Base-by-base conservation (phyloP, 2,329 filamentous ascomycete species). In the Parafenestella ontariensis region DNA sequence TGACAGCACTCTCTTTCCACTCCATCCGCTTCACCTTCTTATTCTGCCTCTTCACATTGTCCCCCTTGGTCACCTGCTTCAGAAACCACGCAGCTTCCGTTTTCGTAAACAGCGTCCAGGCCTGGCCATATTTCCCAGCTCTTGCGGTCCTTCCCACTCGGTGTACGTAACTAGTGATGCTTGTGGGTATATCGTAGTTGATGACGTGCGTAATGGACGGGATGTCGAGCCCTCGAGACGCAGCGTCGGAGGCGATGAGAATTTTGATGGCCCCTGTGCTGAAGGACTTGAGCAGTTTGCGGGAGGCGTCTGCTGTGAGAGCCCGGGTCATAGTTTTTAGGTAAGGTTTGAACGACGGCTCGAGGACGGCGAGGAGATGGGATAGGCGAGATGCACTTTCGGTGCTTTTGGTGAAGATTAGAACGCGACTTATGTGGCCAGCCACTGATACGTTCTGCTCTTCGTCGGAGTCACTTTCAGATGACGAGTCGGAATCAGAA, bases 371-470 rank as follows among this genome's bases (percentile, higher is more conserved):
- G 10, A 98, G 81, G 0, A 98, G 86, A 18, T 91, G 89, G 1
- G 90, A 87, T n/a, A 98, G 84, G 54, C 95, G 89, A n/a, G 90
- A 83, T 1, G 94, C 91, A 17, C 89, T 87, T 73, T 96, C 92
- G 71, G 94, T 96, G 52, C 91, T 96, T 66, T 92, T 92, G 42
- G 92, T 93, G 73, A 98, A 98, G 61, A 98, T 87, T 31, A 98
- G 82, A 10, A 89, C 86, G 5, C 73, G 70, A 41, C 61, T 69
- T 20, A 48, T 61, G 48, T 71, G 65, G 6, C 56, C 41, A 8
- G 64, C 57, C 18, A 72, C 55, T 18, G 55, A 61, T 28, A 20
- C 46, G 8, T 37, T 31, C 17, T 44, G 33, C 17, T 55, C 51
- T 4, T 43, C 29, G 3, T 58, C 53, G 1, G 54, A 56, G 9